Base-by-base conservation (phyloP, 148 eudicot genomes). In the Persicaria tinctoria region DNA sequence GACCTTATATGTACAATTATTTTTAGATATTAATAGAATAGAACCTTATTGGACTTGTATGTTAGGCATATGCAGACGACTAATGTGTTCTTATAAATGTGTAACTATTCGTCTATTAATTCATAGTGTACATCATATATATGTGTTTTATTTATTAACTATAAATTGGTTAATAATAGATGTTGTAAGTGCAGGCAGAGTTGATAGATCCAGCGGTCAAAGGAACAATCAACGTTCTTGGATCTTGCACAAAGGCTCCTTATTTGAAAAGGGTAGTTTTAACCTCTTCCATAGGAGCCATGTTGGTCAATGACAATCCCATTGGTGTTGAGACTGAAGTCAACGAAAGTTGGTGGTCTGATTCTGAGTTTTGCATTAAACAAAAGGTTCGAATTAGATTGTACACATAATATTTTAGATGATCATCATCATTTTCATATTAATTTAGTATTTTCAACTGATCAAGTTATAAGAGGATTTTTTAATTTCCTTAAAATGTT, bases 221-320 rank as follows among this genome's bases (percentile, higher is more conserved):
- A 66, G 91, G 91, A 73, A 88, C 91, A 3, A 81, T 86, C 13
- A 86, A 84, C 79, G 87, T 88, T 75, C 89, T 88, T 46, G 76
- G 46, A 41, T 70, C 91, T 47, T 86, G 89, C 77, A 78, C 77
- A 54, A 88, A 83, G 79, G 73, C 75, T 70, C 69, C 81, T 46
- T 76, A 86, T 6, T 63, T 88, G 47, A 84, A 76, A 73, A 79
- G 88, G 78, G 86, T 86, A 13, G 83, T 88, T 18, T 12, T 88
- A 49, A 88, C 89, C 57, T 88, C 91, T 73, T 88, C 91, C 8
- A 80, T 81, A 75, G 86, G 86, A 74, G 83, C 91, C 6, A 87
- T 86, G 72, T 51, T 68, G 16, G 57, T 53, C 77, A 85, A 81
- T 74, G 20, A 69, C n/a, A 81, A 78, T 59, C 80, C 83, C 73